Evolutionary conservation across 306 rosid species (phyloP).

Genomic region (Trifolium fragiferum): DNA sequence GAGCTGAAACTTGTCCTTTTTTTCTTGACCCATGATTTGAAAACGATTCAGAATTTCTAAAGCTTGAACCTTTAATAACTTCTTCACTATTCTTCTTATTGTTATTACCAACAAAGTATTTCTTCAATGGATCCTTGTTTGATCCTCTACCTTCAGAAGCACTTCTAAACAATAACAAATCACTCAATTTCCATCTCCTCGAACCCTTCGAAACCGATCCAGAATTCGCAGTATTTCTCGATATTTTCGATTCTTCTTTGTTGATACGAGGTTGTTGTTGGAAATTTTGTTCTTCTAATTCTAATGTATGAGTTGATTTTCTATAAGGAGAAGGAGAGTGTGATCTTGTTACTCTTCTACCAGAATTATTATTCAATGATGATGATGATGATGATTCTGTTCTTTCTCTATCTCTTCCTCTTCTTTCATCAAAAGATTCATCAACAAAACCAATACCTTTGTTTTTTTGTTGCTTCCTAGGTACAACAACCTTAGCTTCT

Average conservation of each 20-base stretch:
- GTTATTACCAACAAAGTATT: conserved; percentile 42
- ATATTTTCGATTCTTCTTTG: conserved; percentile 25
- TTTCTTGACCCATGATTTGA: conserved; percentile 37
- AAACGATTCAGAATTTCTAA: conserved; percentile 46
- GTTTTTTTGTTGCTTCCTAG: conserved; percentile 28
- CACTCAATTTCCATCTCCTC: conserved; percentile 77
- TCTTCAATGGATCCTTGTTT: conserved; percentile 64
- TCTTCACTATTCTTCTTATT: conserved; percentile 51
- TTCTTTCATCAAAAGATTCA: conserved; percentile 16
- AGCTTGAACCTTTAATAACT: conserved; percentile 53
- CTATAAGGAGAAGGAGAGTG: conserved; percentile 84
- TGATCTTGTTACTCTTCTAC: conserved; percentile 72
- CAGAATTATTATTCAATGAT: conserved; percentile 28
- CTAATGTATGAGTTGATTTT: conserved; percentile 53
- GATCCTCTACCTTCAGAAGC: conserved; percentile 89
- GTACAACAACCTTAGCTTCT: conserved; percentile 1
- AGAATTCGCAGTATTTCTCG: not conserved
- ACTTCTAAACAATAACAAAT: conserved; percentile 78
- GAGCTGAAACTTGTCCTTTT: conserved; percentile 60
- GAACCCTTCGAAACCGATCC: conserved; percentile 43
- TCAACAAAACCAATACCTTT: not conserved
- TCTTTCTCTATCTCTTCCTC: conserved; percentile 74
- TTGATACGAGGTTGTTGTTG: conserved; percentile 32
- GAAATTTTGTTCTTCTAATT: conserved; percentile 44
- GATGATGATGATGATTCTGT: conserved; percentile 33